These are phyloP conservation scores for Solanum raphanifolium DNA, from an alignment of 257 asterid species.

Conservation along the genomic window DNA sequence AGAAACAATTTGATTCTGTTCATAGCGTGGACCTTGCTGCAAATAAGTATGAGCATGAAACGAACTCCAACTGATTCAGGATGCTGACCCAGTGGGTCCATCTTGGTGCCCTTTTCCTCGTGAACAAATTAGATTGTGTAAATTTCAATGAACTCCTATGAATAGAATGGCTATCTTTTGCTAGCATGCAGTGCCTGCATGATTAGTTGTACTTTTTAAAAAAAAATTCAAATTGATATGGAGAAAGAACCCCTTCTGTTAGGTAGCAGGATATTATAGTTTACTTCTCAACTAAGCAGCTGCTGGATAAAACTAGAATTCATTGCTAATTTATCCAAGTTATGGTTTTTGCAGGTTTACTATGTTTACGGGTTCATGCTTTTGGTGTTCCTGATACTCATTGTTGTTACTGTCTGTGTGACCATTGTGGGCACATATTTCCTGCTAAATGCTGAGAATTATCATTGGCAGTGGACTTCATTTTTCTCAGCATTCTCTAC, in stretches of 20 bases:
- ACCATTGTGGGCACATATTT: slow-evolving; percentile 58
- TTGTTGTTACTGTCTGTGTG: slow-evolving; percentile 56
- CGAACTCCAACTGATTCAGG: not conserved
- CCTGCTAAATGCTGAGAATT: slow-evolving; percentile 64
- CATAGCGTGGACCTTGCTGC: not conserved
- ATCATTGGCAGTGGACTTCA: slow-evolving; percentile 76
- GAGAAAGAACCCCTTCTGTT: not conserved
- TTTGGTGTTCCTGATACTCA: slow-evolving; percentile 51
- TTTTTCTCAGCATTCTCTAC: slow-evolving; percentile 64
- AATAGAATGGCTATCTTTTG: not conserved
- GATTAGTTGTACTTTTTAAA: not conserved
- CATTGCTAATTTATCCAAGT: not conserved
- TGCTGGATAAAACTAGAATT: not conserved
- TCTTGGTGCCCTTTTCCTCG: not conserved
- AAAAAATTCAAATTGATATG: not conserved
- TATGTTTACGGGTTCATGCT: slow-evolving; percentile 67
- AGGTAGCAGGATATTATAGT: not conserved
- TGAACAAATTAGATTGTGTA: not conserved
- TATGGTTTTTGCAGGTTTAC: slow-evolving; percentile 37
- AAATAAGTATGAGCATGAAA: not conserved
- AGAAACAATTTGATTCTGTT: not conserved
- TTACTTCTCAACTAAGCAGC: not conserved
- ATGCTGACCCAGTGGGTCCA: not conserved
- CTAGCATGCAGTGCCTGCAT: not conserved
- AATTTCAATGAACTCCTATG: not conserved